Percentiles rank a stretch among this genome's conserved stretches.
Evolutionary conservation across 176 grass and related monocot genomes (phyloP).

Genomic region (Dendrocalamus sinicus): DNA sequence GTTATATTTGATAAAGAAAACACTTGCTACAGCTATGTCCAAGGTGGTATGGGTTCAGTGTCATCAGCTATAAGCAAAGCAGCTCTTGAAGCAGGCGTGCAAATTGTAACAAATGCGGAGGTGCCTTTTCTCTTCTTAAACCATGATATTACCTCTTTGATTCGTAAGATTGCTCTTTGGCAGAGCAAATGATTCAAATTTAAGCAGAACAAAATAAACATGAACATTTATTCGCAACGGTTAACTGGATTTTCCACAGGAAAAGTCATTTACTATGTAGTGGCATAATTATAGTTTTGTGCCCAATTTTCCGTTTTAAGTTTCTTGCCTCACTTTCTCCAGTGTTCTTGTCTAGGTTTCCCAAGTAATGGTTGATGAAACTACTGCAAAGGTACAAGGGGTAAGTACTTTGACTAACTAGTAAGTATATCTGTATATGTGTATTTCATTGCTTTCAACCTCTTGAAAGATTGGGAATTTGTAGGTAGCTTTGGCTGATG

Average conservation of each 20-base stretch:
- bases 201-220: conserved; percentile 9
- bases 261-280: background rate
- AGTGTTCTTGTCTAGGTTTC: conserved; percentile 70
- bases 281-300: background rate
- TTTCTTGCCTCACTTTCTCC: conserved; percentile 52
- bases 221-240: conserved; percentile 7
- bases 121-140: conserved; percentile 55
- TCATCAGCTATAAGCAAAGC: conserved; percentile 96
- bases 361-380: conserved; percentile 66
- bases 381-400: conserved; percentile 65
- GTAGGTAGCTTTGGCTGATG: conserved; percentile 89
- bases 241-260: background rate
- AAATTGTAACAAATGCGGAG: conserved; percentile 90
- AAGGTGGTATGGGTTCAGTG: conserved; percentile 98
- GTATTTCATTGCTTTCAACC: conserved; percentile 27
- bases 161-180: conserved; percentile 8
- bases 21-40: conserved; percentile 76
- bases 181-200: conserved; percentile 7
- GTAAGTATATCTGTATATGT: background rate
- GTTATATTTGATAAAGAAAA: conserved; percentile 24
- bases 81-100: conserved; percentile 83
- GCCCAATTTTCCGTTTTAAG: conserved; percentile 17
- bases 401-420: conserved; percentile 56
- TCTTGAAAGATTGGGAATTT: conserved; percentile 39
- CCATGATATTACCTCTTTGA: conserved; percentile 24